Evolutionary conservation across 768 basidiomycete species (phyloP).

Genomic region (Suillus plorans): DNA sequence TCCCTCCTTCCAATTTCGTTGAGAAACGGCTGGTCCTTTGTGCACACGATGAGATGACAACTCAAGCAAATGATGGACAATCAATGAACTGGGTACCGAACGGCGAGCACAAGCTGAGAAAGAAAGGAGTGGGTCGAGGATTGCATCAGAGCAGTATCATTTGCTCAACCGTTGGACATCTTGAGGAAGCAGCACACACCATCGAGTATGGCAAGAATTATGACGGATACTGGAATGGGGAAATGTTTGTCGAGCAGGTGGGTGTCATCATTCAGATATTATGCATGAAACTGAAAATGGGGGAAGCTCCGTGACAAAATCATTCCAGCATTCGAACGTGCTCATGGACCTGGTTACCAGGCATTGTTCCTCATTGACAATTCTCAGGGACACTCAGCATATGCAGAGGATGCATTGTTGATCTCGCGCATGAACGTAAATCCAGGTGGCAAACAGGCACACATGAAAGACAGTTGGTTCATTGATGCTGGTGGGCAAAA

Average conservation of each 20-base stretch:
- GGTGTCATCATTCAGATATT: slow-evolving; percentile 29
- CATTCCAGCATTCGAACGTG: slow-evolving; percentile 8
- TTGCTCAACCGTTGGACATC: slow-evolving; percentile 32
- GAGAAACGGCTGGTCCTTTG: slow-evolving; percentile 16
- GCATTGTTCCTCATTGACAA: slow-evolving; percentile 20
- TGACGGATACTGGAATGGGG: slow-evolving; percentile 39
- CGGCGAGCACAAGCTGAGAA: slow-evolving; percentile 33
- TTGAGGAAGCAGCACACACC: slow-evolving; percentile 32
- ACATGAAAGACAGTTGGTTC: slow-evolving; percentile 35
- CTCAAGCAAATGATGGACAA: slow-evolving; percentile 38
- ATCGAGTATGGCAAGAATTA: slow-evolving; percentile 46
- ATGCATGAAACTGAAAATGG: neutral
- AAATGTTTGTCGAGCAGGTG: slow-evolving; percentile 10
- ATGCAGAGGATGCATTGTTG: slow-evolving; percentile 21
- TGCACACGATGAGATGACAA: slow-evolving; percentile 41
- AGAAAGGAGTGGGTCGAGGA: slow-evolving; percentile 39
- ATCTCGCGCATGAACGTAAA: slow-evolving; percentile 23
- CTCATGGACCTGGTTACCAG: slow-evolving; percentile 24
- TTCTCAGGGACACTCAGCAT: slow-evolving; percentile 27
- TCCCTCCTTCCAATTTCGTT: slow-evolving; percentile 18
- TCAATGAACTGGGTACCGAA: slow-evolving; percentile 36
- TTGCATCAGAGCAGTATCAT: slow-evolving; percentile 39
- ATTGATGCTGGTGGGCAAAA: slow-evolving; percentile 18
- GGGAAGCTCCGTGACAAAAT: slow-evolving; percentile 8
- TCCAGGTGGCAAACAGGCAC: slow-evolving; percentile 23